These are phyloP conservation scores for Trichosporon coremiiforme DNA, from an alignment of 1,284 basidiomycete species.

Conservation along the genomic window DNA sequence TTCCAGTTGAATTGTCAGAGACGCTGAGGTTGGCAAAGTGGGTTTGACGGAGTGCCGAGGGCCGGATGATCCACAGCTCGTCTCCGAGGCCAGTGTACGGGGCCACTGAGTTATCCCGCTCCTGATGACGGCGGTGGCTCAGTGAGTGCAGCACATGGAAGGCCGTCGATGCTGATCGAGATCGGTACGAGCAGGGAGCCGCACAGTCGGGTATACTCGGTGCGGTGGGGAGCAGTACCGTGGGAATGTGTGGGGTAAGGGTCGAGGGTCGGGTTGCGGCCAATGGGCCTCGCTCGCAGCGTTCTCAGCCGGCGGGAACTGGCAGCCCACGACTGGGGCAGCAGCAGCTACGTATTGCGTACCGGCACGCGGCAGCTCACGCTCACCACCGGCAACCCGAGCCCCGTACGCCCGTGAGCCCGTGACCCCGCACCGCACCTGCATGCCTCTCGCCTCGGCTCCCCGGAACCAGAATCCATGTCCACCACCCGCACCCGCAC, in stretches of 20 bases:
- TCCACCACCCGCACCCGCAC: neutral
- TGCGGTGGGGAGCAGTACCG: constrained; percentile 7
- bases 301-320: constrained; percentile 14
- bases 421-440: neutral
- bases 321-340: neutral
- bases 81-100: constrained; percentile 6
- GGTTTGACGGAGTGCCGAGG: constrained; percentile 15
- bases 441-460: neutral
- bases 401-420: constrained; percentile 8
- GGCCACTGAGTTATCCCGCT: constrained; percentile 1
- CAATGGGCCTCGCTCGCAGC: neutral
- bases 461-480: constrained; percentile 11
- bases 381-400: constrained; percentile 2
- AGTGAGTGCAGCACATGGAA: neutral
- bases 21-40: neutral
- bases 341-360: neutral
- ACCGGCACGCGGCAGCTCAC: neutral
- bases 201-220: constrained; percentile 16
- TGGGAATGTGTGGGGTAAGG: constrained; percentile 19
- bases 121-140: constrained; percentile 5
- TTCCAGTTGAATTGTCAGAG: neutral
- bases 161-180: neutral
- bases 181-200: neutral
- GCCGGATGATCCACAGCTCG: neutral
- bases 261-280: neutral